Evolutionary conservation across 2,329 filamentous ascomycete genomes (phyloP).

Genomic region (Neurospora sp.): DNA sequence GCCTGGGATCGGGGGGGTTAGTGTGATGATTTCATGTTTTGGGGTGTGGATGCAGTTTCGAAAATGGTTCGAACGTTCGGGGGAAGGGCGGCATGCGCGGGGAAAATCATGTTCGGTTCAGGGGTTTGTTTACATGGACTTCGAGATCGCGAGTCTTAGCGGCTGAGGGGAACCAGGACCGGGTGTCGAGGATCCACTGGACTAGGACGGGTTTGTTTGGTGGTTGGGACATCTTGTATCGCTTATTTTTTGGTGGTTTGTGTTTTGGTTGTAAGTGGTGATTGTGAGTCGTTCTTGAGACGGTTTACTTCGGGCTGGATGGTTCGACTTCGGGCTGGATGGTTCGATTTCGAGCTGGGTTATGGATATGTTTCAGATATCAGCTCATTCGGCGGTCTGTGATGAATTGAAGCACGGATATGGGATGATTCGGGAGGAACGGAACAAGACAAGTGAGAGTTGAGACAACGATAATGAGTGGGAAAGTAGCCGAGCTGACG

Average conservation of each 20-base stretch:
- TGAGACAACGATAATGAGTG: not conserved
- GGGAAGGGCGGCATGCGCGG: not conserved
- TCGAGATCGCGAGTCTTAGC: slow-evolving; percentile 37
- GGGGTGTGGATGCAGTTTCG: not conserved
- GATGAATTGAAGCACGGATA: not conserved
- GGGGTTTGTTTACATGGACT: slow-evolving; percentile 29
- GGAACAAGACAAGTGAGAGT: not conserved
- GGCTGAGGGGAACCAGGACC: slow-evolving; percentile 44
- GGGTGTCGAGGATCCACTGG: slow-evolving; percentile 54
- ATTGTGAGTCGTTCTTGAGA: not conserved
- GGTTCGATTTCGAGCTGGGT: slow-evolving; percentile 1
- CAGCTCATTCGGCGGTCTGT: not conserved
- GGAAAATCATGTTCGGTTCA: not conserved
- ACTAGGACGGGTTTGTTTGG: slow-evolving; percentile 30
- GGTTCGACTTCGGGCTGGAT: slow-evolving; percentile 5
- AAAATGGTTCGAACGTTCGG: not conserved
- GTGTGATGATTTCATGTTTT: not conserved
- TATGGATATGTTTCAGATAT: not conserved
- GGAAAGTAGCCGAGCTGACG: not conserved
- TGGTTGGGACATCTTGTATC: slow-evolving; percentile 7
- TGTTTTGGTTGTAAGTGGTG: not conserved
- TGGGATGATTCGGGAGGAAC: not conserved
- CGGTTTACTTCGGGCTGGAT: not conserved
- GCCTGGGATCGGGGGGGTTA: slow-evolving; percentile 30
- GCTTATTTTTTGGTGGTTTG: not conserved